Percentiles rank a stretch among this genome's conserved stretches.
Conservation (phyloP, 2,329 filamentous ascomycete genomes). For the Cercospora beticola region DNA sequence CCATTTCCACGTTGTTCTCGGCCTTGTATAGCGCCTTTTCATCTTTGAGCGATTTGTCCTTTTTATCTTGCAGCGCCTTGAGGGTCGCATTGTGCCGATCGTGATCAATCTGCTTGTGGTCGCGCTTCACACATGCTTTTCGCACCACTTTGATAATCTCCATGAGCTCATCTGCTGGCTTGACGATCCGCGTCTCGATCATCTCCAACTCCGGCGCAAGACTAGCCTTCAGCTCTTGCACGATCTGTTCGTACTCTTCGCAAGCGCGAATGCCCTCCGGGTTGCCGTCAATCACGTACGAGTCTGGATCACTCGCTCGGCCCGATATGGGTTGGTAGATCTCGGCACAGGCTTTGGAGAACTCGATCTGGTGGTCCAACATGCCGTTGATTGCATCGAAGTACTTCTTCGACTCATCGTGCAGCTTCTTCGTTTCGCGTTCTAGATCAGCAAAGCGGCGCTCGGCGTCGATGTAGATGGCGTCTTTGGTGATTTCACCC, state of each 20-base stretch:
- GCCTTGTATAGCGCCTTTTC: conserved; percentile 97
- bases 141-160: conserved; percentile 94
- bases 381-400: conserved; percentile 98
- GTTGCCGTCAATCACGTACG: conserved; percentile 78
- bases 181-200: conserved; percentile 90
- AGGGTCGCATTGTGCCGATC: conserved; percentile 78
- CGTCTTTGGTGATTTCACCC: conserved; percentile 91
- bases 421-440: conserved; percentile 91
- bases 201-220: conserved; percentile 92
- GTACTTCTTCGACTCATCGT: conserved; percentile 96
- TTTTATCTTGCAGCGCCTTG: conserved; percentile 97
- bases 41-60: conserved; percentile 92
- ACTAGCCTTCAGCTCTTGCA: conserved; percentile 84
- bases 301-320: conserved; percentile 87
- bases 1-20: conserved; percentile 84
- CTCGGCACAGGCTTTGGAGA: conserved; percentile 92
- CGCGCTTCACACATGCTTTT: conserved; percentile 82
- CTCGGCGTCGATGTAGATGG: conserved; percentile 92
- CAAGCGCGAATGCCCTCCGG: conserved; percentile 90
- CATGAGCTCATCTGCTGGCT: conserved; percentile 86
- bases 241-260: conserved; percentile 91
- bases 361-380: conserved; percentile 96
- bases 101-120: conserved; percentile 97
- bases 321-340: conserved; percentile 98
- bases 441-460: conserved; percentile 87